Conservation (phyloP, 345 rosid species). For the Dipteronia dyeriana region DNA sequence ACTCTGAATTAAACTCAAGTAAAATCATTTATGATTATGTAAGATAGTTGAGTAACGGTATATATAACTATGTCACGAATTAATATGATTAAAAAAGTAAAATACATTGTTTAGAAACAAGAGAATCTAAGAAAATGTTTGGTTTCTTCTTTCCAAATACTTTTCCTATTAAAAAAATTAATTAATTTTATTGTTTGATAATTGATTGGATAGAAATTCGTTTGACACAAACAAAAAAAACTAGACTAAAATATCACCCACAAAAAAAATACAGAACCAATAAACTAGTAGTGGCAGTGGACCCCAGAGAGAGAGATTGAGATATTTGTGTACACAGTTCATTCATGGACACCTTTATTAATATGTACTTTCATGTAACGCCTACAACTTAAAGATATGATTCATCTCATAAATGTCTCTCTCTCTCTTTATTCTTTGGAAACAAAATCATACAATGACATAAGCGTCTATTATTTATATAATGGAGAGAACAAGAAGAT, state of each 20-base stretch:
- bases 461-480: too few relatives aligned
- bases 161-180: too few relatives aligned
- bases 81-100: too few relatives aligned
- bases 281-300: neutral
- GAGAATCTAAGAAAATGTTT: too few relatives aligned
- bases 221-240: neutral
- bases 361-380: neutral
- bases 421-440: neutral
- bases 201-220: neutral
- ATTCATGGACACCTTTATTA: neutral
- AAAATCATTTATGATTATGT: neutral
- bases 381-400: neutral
- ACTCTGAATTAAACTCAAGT: too few relatives aligned
- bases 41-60: too few relatives aligned
- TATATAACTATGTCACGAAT: too few relatives aligned
- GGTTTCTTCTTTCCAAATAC: neutral
- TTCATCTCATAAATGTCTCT: neutral
- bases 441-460: too few relatives aligned
- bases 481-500: neutral
- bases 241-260: neutral
- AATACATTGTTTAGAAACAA: too few relatives aligned
- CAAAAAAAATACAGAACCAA: neutral
- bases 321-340: neutral
- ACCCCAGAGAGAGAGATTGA: neutral
- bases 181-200: too few relatives aligned